Conservation (phyloP, 495 filamentous ascomycete species). For the Talaromyces proteolyticus region DNA sequence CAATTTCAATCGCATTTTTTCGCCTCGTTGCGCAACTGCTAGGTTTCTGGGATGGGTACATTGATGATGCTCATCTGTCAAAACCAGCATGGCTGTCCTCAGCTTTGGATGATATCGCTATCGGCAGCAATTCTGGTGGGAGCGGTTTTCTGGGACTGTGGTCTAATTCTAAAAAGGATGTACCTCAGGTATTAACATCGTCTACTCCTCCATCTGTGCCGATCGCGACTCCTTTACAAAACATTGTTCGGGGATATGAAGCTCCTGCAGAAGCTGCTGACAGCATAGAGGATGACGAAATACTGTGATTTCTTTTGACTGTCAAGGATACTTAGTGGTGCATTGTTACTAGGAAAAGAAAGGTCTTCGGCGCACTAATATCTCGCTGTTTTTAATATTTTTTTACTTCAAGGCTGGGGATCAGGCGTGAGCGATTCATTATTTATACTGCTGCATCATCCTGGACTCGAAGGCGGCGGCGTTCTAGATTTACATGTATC, state of each 20-base stretch:
- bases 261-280: neutral
- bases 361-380: neutral
- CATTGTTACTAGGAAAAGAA: too few species aligned
- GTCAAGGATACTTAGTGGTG: too few species aligned
- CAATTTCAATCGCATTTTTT: constrained; percentile 23
- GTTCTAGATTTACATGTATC: too few species aligned
- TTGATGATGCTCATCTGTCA: constrained; percentile 20
- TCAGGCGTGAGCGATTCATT: too few species aligned
- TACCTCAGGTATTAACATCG: neutral
- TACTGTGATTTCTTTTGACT: too few species aligned
- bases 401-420: neutral
- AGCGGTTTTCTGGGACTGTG: neutral
- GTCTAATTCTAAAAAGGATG: neutral
- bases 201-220: neutral
- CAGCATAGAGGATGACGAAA: constrained; percentile 1
- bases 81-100: neutral
- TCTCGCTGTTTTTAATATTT: neutral
- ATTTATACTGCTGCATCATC: neutral
- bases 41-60: constrained; percentile 39
- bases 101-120: neutral
- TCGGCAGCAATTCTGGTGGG: neutral
- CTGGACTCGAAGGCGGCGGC: neutral
- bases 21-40: constrained; percentile 29
- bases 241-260: neutral
- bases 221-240: neutral